Conservation (phyloP, 2,329 filamentous ascomycete species). For the Teratosphaeria zuluensis region DNA sequence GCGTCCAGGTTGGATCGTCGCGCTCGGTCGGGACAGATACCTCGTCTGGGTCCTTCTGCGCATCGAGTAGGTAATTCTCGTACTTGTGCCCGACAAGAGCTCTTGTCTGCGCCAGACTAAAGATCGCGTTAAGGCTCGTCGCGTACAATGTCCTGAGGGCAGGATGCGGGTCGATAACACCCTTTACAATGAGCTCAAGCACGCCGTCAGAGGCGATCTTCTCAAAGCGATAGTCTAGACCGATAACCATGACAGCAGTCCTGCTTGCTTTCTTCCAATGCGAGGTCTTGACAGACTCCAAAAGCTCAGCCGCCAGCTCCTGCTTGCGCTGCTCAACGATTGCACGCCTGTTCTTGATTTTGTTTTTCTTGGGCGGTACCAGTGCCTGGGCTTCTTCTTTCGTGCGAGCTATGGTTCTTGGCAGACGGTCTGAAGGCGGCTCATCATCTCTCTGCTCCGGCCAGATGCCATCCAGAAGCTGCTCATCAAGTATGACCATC, state of each 20-base stretch:
- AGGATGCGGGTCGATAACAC: constrained; percentile 84
- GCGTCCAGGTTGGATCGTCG: constrained; percentile 70
- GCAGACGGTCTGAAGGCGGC: constrained; percentile 5
- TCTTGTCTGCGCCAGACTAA: constrained; percentile 78
- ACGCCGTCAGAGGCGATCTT: constrained; percentile 72
- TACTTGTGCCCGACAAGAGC: constrained; percentile 80
- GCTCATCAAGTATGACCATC: constrained; percentile 70
- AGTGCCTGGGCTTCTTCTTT: constrained; percentile 48
- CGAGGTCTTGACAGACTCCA: constrained; percentile 63
- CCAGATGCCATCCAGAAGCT: constrained; percentile 60
- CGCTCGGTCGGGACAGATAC: constrained; percentile 61
- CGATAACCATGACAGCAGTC: constrained; percentile 82
- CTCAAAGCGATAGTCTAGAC: constrained; percentile 85
- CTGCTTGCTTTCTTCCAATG: constrained; percentile 96
- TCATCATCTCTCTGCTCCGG: constrained; percentile 34
- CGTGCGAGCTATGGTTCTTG: constrained; percentile 24
- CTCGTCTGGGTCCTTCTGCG: constrained; percentile 68
- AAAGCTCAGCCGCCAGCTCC: constrained; percentile 69
- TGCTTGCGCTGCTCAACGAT: constrained; percentile 78
- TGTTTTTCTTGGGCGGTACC: constrained; percentile 59
- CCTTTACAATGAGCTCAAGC: constrained; percentile 70
- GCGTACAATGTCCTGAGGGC: constrained; percentile 72
- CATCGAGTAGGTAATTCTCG: constrained; percentile 73
- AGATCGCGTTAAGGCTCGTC: constrained; percentile 64
- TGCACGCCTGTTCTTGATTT: constrained; percentile 63